Base-by-base conservation (phyloP, 805 yeast species). In the Ogataea siamensis region DNA sequence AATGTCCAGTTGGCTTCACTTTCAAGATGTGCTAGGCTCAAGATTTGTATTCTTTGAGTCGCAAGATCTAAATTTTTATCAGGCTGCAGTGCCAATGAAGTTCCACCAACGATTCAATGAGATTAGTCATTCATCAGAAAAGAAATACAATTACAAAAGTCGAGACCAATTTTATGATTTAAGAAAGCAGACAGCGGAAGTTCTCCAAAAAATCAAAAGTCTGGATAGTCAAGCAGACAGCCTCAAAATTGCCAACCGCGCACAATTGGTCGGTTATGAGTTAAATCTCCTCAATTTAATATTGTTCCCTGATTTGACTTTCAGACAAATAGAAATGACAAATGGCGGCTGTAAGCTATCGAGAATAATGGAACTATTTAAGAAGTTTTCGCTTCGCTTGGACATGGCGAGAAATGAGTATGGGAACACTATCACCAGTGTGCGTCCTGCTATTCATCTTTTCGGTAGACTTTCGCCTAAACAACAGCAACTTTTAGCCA, bases 1-100 rank as follows among this genome's bases (percentile, higher is more conserved):
- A 17, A 63, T 87, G 7, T 73, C 84, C 28, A 93, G 86, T 45
- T 89, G 95, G 95, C 55, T 85, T 19, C 73, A 62, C 47, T 85
- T 83, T 55, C 74, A 80, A 45, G 97, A 89, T 55, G 32, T 62
- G n/a, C 59, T 82, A 55, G 62, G 62, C 28, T 63, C 67, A 1
- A 73, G 70, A 36, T 67, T 68, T 42, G 68, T 69, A 3, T 77
- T 73, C 15, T 50, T 79, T 33, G 62, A 69, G 17, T 64, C 73
- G 6, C 52, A 48, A 4, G 64, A 58, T 14, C 25, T 56, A 8
- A 31, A 38, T 5, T 37, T 37, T 15, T 88, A 86, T 51, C 66
- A 73, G 4, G 62, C 80, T 0, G 63, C 73, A 14, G 75, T 80
- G 0, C 75, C 80, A 0, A 54, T 83, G 52, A 83, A 79, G 39